A percentile compares a stretch with the other conserved stretches of the same genome.
Conservation (phyloP, 306 rosid species). For the Senna tora region DNA sequence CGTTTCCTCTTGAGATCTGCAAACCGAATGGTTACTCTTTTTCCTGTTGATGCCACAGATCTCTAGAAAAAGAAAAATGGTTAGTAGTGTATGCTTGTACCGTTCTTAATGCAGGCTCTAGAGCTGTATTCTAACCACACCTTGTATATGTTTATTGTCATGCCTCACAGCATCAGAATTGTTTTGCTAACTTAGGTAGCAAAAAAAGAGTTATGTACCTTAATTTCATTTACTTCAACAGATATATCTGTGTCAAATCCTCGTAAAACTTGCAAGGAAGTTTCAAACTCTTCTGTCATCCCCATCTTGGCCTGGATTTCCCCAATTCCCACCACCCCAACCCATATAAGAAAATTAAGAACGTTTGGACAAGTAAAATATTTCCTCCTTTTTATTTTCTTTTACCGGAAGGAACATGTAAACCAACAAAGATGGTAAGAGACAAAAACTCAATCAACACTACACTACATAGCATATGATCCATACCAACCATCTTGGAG, state of each 20-base stretch:
- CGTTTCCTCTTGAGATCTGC: slow-evolving; percentile 78
- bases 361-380: slow-evolving; percentile 8
- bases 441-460: slow-evolving; percentile 19
- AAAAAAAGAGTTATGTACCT: slow-evolving; percentile 51
- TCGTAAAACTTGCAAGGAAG: slow-evolving; percentile 83
- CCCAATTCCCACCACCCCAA: slow-evolving; percentile 24
- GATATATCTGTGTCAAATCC: slow-evolving; percentile 86
- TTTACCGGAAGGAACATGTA: slow-evolving; percentile 22
- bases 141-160: slow-evolving; percentile 15
- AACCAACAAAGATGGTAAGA: slow-evolving; percentile 26
- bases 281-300: slow-evolving; percentile 81
- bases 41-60: slow-evolving; percentile 62
- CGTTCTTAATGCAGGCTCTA: slow-evolving; percentile 16
- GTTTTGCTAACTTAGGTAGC: background rate
- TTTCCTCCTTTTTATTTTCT: background rate
- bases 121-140: slow-evolving; percentile 26
- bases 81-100: slow-evolving; percentile 30
- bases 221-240: slow-evolving; percentile 81
- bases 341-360: background rate
- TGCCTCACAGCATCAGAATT: slow-evolving; percentile 4
- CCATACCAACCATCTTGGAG: slow-evolving; percentile 95
- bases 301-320: slow-evolving; percentile 81
- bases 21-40: slow-evolving; percentile 64
- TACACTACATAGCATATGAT: slow-evolving; percentile 31
- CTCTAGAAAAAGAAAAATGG: slow-evolving; percentile 48